phyloP scores from a whole-genome alignment of 2,329 filamentous ascomycete species.

The Epichloe amarillans region DNA sequence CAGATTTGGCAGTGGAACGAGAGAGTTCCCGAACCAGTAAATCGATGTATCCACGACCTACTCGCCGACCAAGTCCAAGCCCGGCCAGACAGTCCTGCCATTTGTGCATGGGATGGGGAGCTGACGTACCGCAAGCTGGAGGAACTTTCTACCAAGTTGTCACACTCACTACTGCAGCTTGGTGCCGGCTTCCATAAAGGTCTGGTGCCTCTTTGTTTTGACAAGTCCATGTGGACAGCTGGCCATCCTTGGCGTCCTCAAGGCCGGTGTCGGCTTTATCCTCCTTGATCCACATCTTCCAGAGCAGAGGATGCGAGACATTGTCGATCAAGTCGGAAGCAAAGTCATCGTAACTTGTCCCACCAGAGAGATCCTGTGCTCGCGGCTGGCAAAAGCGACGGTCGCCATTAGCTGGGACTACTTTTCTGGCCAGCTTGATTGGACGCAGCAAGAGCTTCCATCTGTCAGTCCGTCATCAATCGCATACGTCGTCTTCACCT shows the following conservation, averaged over 20 bases:
- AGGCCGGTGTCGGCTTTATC: constrained; percentile 32
- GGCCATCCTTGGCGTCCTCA: constrained; percentile 33
- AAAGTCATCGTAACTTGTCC: neutral
- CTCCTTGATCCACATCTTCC: constrained; percentile 34
- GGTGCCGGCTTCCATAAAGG: constrained; percentile 23
- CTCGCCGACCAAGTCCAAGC: constrained; percentile 24
- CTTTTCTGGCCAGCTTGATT: neutral
- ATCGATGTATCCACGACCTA: constrained; percentile 33
- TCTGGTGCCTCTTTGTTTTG: constrained; percentile 36
- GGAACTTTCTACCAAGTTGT: constrained; percentile 26
- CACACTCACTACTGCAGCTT: constrained; percentile 21
- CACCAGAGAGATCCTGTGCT: neutral
- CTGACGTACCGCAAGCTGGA: constrained; percentile 34
- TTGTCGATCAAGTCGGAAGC: constrained; percentile 23
- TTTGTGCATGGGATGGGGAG: constrained; percentile 35
- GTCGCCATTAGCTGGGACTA: neutral
- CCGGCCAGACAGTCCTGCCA: constrained; percentile 26
- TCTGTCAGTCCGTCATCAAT: neutral
- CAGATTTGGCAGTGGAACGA: constrained; percentile 35
- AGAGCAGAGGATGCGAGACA: constrained; percentile 29
- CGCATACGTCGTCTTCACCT: constrained; percentile 6
- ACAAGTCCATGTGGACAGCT: constrained; percentile 35
- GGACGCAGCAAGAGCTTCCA: too few species aligned
- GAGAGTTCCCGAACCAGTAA: constrained; percentile 25
- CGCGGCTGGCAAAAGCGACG: neutral